A percentile compares a stretch with the other conserved stretches of the same genome.
phyloP scores from a whole-genome alignment of 75 land plant genomes.

The Ceratopteris richardii region DNA sequence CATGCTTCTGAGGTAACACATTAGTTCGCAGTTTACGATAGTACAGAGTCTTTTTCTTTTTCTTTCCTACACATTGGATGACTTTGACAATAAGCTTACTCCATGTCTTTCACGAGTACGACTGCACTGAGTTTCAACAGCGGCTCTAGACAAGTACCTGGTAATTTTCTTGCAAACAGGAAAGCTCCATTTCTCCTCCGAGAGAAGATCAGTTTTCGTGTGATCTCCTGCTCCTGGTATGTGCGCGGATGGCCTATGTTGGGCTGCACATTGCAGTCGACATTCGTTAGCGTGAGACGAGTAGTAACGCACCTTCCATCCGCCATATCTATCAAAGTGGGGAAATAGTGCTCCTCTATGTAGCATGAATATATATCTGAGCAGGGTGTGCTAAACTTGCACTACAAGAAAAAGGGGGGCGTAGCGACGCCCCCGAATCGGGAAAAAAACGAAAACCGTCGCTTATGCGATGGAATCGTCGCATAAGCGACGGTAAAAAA shows the following conservation, averaged over 20 bases:
- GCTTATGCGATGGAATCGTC: too few species aligned
- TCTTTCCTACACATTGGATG: too few species aligned
- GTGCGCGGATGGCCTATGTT: slow-evolving; percentile 39
- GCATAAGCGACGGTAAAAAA: too few species aligned
- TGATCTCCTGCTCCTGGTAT: slow-evolving; percentile 28
- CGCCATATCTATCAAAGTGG: slow-evolving; percentile 39
- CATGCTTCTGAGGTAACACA: too few species aligned
- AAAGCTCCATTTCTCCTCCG: slow-evolving; percentile 8
- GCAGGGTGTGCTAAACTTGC: slow-evolving; percentile 42
- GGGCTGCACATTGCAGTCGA: slow-evolving; percentile 34
- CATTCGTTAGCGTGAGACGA: slow-evolving; percentile 45
- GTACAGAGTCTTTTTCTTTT: too few species aligned
- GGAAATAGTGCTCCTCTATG: slow-evolving; percentile 63
- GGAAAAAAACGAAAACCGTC: too few species aligned
- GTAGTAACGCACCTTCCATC: slow-evolving; percentile 30
- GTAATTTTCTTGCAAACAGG: slow-evolving; percentile 20
- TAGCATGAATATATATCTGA: slow-evolving; percentile 27
- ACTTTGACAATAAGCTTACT: too few species aligned
- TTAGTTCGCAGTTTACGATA: too few species aligned
- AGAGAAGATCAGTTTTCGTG: not conserved
- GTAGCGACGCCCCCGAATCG: too few species aligned
- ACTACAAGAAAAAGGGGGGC: too few species aligned
- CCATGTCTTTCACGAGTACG: not conserved
- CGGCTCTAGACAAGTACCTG: not conserved
- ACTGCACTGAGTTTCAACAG: not conserved